Percentiles rank a stretch among this genome's conserved stretches.
These are phyloP conservation scores for Colletotrichum sansevieriae DNA, from an alignment of 2,329 filamentous ascomycete genomes.

Conservation along the genomic window DNA sequence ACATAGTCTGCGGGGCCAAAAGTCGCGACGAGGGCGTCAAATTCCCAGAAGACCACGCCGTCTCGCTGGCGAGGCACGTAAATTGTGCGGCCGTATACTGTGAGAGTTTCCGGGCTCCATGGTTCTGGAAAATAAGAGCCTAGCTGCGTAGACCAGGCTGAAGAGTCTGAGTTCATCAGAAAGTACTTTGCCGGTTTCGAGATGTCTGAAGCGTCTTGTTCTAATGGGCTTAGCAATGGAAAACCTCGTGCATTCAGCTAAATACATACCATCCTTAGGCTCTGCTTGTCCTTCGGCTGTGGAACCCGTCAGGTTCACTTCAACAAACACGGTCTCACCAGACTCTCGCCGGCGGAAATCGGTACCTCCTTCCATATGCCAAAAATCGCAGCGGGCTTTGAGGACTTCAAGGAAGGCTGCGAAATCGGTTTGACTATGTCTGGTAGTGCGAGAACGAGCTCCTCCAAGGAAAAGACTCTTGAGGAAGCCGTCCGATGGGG, in stretches of 20 bases:
- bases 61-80: constrained; percentile 68
- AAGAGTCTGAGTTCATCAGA: constrained; percentile 28
- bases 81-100: constrained; percentile 75
- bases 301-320: background rate
- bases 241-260: background rate
- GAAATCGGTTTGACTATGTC: constrained; percentile 76
- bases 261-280: constrained; percentile 20
- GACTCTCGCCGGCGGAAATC: constrained; percentile 77
- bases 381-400: constrained; percentile 83
- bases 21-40: constrained; percentile 74
- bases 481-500: constrained; percentile 65
- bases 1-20: constrained; percentile 88
- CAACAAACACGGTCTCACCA: constrained; percentile 46
- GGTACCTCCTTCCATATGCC: constrained; percentile 82
- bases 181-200: constrained; percentile 35
- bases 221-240: too few species aligned
- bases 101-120: constrained; percentile 60
- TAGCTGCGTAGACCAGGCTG: constrained; percentile 17
- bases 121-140: constrained; percentile 36
- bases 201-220: constrained; percentile 17
- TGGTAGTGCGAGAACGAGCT: constrained; percentile 57
- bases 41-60: constrained; percentile 75
- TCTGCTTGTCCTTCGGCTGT: background rate
- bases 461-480: constrained; percentile 55
- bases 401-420: constrained; percentile 81